A percentile compares a stretch with the other conserved stretches of the same genome.
Conservation (phyloP, 2,329 filamentous ascomycete genomes). For the Aspergillus hortae region DNA sequence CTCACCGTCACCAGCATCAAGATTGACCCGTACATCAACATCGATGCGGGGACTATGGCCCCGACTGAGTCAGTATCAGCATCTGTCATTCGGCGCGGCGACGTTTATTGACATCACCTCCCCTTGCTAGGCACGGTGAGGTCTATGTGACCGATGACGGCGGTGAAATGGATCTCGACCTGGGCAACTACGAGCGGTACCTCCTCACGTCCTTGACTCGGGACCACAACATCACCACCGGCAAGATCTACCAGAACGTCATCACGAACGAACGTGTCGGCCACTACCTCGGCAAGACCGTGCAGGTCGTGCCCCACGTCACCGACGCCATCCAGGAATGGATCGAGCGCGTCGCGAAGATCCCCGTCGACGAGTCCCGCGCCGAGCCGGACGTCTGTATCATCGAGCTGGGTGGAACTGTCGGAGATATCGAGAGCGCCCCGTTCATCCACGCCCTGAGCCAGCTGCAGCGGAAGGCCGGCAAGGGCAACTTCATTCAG, state of each 20-base stretch:
- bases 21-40: conserved; percentile 67
- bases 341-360: conserved; percentile 80
- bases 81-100: conserved; percentile 19
- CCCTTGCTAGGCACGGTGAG: conserved; percentile 63
- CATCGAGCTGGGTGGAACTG: conserved; percentile 49
- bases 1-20: conserved; percentile 30
- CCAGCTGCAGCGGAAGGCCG: conserved; percentile 69
- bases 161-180: conserved; percentile 70
- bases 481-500: conserved; percentile 77
- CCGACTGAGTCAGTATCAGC: background rate
- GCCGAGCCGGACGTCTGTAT: conserved; percentile 90
- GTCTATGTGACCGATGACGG: conserved; percentile 84
- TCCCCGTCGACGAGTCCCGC: conserved; percentile 80
- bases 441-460: conserved; percentile 85
- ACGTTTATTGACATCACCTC: conserved; percentile 40
- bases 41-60: conserved; percentile 71
- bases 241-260: conserved; percentile 90
- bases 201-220: conserved; percentile 75
- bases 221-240: conserved; percentile 95
- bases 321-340: conserved; percentile 85
- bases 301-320: conserved; percentile 89
- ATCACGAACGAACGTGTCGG: conserved; percentile 69
- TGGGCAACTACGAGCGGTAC: conserved; percentile 77
- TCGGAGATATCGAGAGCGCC: conserved; percentile 78
- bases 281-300: conserved; percentile 83